phyloP scores from a whole-genome alignment of 148 eudicot species.

The Rhododendron williamsianum region DNA sequence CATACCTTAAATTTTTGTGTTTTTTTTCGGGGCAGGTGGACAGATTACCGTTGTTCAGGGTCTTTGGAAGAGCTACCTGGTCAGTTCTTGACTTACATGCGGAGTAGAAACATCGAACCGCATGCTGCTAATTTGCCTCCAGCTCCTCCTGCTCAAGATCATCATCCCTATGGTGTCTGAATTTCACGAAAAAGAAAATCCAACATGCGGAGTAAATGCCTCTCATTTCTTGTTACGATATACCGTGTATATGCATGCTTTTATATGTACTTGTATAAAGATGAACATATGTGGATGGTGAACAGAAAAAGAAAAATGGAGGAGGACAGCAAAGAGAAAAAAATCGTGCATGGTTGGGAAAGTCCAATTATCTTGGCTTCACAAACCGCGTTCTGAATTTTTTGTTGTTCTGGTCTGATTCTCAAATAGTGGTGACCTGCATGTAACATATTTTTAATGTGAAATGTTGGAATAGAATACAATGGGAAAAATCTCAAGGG shows the following conservation, averaged over 20 bases:
- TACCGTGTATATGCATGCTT: not conserved
- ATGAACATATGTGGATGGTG: not conserved
- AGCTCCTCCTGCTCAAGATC: not conserved
- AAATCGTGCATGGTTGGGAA: not conserved
- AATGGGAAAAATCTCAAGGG: too few species aligned
- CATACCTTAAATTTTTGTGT: not conserved
- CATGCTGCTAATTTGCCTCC: not conserved
- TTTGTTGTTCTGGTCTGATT: not conserved
- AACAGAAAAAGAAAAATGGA: not conserved
- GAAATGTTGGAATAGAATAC: not conserved
- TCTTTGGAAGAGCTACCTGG: slow-evolving; percentile 7
- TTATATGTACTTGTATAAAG: not conserved
- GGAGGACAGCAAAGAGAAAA: not conserved
- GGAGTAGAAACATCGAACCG: not conserved
- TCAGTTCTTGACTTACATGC: slow-evolving; percentile 8
- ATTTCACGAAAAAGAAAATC: not conserved
- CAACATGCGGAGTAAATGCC: not conserved
- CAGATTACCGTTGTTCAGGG: not conserved
- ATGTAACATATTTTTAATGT: not conserved
- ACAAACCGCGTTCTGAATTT: not conserved
- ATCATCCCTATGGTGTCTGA: not conserved
- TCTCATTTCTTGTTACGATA: not conserved
- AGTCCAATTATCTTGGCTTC: not conserved
- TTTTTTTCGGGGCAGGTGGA: not conserved
- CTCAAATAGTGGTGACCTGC: not conserved